Evolutionary conservation across 1,284 basidiomycete species (phyloP), one percentile per base, ranked within the genome.

Genomic region (Calocybe gambosa): DNA sequence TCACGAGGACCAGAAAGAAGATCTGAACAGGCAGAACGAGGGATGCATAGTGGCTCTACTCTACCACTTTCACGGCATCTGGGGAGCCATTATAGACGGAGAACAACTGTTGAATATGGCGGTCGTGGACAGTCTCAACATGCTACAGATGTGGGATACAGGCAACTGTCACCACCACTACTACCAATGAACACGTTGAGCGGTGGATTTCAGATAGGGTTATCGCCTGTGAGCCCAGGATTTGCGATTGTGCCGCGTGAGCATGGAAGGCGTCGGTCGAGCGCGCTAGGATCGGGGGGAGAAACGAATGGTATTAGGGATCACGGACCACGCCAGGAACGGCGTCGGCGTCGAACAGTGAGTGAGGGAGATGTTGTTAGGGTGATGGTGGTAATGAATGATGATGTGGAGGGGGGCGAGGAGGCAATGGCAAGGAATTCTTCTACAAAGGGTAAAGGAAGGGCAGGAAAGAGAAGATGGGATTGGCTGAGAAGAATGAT

Each of bases 211-310:
- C 80, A 82, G 52, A 87, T 87, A 52, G 85, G 85, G 3, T 58
- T 88, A 37, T 85, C 82, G 18, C 82, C 85, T 10, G 67, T 83
- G 45, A 85, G 82, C 56, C 85, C 85, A 23, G 85, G 85, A 15
- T 88, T 87, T 58, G 70, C 74, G 19, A 72, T 85, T 44, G 68
- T 78, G 39, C 80, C 81, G 20, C 61, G 67, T 40, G 74, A 77
- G 51, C 62, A 74, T 53, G 67, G 76, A 53, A 62, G 77, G 55
- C 62, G 77, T 55, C 61, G 69, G 36, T 50, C 61, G n/a, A 70
- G 70, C 53, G 68, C 62, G 26, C 39, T 64, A 28, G 62, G 52
- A 1, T 51, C 54, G 25, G 49, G 45, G 20, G 52, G 56, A 41
- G 54, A 59, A 5, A 49, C 54, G n/a, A 28, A 57, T 53, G 45